Evolutionary conservation across 2,329 filamentous ascomycete species (phyloP), one percentile per base, ranked within the genome.

Genomic region (Epichloe glyceriae): DNA sequence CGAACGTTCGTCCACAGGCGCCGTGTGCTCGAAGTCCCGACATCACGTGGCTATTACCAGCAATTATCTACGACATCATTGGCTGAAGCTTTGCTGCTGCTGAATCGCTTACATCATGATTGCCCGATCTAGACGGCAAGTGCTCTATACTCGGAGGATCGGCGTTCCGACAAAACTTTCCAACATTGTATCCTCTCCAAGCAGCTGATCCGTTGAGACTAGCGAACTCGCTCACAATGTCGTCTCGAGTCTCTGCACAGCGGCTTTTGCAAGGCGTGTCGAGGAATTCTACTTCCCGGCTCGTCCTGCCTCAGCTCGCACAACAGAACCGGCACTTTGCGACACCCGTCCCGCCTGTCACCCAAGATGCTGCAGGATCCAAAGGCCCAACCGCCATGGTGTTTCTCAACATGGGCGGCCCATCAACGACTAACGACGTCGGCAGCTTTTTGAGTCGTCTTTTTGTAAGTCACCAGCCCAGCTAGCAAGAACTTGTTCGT

Each of bases 341-440:
- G 49, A 70, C 67, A 39, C 60, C 65, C 19, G 81, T 80, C 4
- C 85, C 86, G 11, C 86, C 88, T 7, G 88, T 93, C 20, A 90
- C 86, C 0, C 88, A 94, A 66, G 77, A 88, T 75, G 74, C 78
- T 6, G 79, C 79, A 1, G 79, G 77, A 12, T 78, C 76, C 41
- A 75, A 87, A 63, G 91, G 91, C 0, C 89, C 90, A 7, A 98
- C 93, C 4, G 93, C 93, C 42, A 97, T 98, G 82, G 93, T 98
- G 14, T 96, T 98, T 63, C 80, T 98, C 71, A 98, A 98, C 70
- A 98, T 98, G 93, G 93, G 93, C 53, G 93, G 93, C 0, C 93
- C 93, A 3, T 86, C 88, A 1, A 95, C 86, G 4, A 86, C 85
- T 4, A 80, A 83, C 58, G 89, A 98, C 71, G 93, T 98, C 37